Percentiles rank a stretch among this genome's conserved stretches.
These are phyloP conservation scores for Cystofilobasidium macerans DNA, from an alignment of 768 basidiomycete species.

Conservation along the genomic window DNA sequence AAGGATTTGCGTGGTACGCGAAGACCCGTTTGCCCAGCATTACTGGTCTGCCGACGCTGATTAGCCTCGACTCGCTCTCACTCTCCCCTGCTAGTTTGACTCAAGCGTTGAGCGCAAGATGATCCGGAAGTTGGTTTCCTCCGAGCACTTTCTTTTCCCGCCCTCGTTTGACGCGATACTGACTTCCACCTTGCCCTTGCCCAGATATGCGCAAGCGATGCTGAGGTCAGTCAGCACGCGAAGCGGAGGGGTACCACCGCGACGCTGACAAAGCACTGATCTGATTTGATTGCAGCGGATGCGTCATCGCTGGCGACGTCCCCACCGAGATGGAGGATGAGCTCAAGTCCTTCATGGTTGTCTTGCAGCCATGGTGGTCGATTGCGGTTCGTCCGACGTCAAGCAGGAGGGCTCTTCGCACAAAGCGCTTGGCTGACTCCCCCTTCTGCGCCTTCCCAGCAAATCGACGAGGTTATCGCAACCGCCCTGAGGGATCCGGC, in stretches of 20 bases:
- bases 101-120: slow-evolving; percentile 24
- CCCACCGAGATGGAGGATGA: slow-evolving; percentile 27
- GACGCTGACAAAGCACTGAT: neutral
- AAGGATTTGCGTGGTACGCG: slow-evolving; percentile 20
- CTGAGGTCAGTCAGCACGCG: no score
- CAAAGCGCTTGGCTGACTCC: neutral
- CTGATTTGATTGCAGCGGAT: slow-evolving; percentile 8
- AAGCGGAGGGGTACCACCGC: no score
- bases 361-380: slow-evolving; percentile 17
- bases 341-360: slow-evolving; percentile 20
- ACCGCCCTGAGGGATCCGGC: slow-evolving; percentile 14
- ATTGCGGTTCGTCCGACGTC: slow-evolving; percentile 9
- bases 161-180: neutral
- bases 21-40: no score
- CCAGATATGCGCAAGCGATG: slow-evolving; percentile 26
- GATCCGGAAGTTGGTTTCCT: slow-evolving; percentile 19
- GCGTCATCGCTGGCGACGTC: slow-evolving; percentile 25
- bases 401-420: no score
- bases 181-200: neutral
- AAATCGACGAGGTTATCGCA: slow-evolving; percentile 21
- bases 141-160: no score
- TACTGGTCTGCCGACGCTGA: no score
- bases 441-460: neutral
- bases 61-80: neutral
- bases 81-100: slow-evolving; percentile 9